phyloP scores from a whole-genome alignment of 2,329 filamentous ascomycete species.

The Hypoxylon sp. region DNA sequence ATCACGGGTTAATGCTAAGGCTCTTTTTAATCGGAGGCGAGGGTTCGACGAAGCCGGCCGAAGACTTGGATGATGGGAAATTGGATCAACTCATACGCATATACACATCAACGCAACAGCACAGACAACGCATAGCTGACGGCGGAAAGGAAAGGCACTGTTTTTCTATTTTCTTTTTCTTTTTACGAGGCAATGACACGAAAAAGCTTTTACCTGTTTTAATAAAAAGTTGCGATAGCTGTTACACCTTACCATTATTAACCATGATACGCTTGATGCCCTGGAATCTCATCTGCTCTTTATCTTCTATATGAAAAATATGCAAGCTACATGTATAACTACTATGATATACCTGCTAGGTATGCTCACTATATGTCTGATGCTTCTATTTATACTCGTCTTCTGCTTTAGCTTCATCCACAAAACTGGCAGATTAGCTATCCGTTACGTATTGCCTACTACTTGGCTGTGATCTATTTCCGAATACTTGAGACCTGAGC shows the following conservation, averaged over 20 bases:
- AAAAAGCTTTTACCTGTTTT: conserved; percentile 23
- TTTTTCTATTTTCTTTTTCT: too few species aligned
- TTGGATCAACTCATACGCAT: conserved; percentile 18
- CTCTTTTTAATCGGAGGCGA: background rate
- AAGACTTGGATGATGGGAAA: conserved; percentile 18
- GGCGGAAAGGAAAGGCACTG: conserved; percentile 10
- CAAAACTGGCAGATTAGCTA: too few species aligned
- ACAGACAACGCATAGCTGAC: conserved; percentile 2
- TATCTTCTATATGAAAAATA: conserved; percentile 22
- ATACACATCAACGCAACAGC: background rate
- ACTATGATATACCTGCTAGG: conserved; percentile 4
- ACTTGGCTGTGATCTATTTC: conserved; percentile 24
- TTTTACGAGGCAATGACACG: conserved; percentile 35
- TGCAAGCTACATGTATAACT: background rate
- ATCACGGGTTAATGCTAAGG: conserved; percentile 18
- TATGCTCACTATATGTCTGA: conserved; percentile 11
- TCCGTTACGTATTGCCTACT: too few species aligned
- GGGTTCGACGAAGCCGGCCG: conserved; percentile 1
- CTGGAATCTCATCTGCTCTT: too few species aligned
- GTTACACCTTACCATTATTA: background rate
- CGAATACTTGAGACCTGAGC: conserved; percentile 6
- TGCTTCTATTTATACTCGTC: conserved; percentile 31
- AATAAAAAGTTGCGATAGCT: conserved; percentile 23
- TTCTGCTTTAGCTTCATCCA: conserved; percentile 1
- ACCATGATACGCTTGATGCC: background rate